Percentiles rank a stretch among this genome's conserved stretches.
These are phyloP conservation scores for Trichophyton benhamiae DNA, from an alignment of 2,329 filamentous ascomycete species.

Conservation along the genomic window DNA sequence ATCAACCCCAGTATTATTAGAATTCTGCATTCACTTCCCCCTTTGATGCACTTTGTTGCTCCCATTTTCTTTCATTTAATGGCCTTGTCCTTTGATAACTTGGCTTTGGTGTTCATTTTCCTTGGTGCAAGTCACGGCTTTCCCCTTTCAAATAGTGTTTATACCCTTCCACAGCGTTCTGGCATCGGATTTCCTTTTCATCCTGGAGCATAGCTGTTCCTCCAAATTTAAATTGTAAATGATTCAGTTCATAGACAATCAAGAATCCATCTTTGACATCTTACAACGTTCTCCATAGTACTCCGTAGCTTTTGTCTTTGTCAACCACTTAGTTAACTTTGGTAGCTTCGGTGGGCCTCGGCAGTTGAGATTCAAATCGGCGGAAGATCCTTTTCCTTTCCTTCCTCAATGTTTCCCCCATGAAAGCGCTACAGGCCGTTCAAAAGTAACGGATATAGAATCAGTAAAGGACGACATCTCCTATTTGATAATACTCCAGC, in stretches of 20 bases:
- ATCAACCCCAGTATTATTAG: too few relatives aligned
- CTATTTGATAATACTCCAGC: background rate
- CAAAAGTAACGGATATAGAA: background rate
- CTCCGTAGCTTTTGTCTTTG: too few relatives aligned
- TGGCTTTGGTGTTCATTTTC: background rate
- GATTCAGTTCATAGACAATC: background rate
- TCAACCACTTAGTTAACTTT: background rate
- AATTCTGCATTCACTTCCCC: too few relatives aligned
- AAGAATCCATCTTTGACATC: background rate
- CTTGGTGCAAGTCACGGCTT: background rate
- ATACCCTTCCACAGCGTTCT: conserved; percentile 1
- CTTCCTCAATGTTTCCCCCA: background rate
- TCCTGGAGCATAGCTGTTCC: background rate
- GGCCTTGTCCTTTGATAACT: background rate
- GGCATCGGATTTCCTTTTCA: background rate
- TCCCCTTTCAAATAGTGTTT: background rate
- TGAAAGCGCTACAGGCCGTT: background rate
- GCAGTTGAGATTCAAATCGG: background rate
- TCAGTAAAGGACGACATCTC: background rate
- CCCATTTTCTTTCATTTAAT: background rate
- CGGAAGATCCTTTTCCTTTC: background rate
- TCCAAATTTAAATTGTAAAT: background rate
- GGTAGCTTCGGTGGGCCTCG: background rate
- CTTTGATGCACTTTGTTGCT: background rate
- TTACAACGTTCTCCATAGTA: background rate